phyloP scores from a whole-genome alignment of 1,284 basidiomycete genomes.

The Malassezia sympodialis region DNA sequence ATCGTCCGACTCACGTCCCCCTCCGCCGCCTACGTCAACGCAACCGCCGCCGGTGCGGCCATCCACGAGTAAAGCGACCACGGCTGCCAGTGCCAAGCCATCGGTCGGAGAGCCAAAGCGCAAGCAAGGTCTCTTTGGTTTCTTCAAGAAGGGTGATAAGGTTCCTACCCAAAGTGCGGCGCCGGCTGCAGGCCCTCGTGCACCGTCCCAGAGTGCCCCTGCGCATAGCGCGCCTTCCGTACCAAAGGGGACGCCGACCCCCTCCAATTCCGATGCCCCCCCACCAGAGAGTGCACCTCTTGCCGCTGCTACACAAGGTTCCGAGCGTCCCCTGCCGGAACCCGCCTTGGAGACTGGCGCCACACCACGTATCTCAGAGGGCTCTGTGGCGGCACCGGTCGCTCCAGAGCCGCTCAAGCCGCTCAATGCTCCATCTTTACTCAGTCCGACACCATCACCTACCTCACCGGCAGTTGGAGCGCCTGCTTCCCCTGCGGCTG shows the following conservation, averaged over 20 bases:
- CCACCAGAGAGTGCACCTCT: background rate
- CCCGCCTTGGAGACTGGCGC: background rate
- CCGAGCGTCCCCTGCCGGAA: background rate
- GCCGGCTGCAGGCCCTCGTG: background rate
- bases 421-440: background rate
- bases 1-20: too few relatives aligned
- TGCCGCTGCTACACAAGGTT: background rate
- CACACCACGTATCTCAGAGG: background rate
- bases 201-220: background rate
- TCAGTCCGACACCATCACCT: too few relatives aligned
- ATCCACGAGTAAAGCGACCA: too few relatives aligned
- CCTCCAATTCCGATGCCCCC: too few relatives aligned
- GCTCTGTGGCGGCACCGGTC: background rate
- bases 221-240: too few relatives aligned
- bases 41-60: background rate
- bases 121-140: background rate
- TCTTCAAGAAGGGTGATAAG: background rate
- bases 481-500: too few relatives aligned
- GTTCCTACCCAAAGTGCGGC: too few relatives aligned
- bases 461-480: too few relatives aligned
- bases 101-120: background rate
- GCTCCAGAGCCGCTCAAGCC: background rate
- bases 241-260: too few relatives aligned
- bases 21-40: background rate
- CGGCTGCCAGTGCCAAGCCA: background rate